Conservation (phyloP, 768 basidiomycete genomes). For the Tylopilus rubrobrunneus region DNA sequence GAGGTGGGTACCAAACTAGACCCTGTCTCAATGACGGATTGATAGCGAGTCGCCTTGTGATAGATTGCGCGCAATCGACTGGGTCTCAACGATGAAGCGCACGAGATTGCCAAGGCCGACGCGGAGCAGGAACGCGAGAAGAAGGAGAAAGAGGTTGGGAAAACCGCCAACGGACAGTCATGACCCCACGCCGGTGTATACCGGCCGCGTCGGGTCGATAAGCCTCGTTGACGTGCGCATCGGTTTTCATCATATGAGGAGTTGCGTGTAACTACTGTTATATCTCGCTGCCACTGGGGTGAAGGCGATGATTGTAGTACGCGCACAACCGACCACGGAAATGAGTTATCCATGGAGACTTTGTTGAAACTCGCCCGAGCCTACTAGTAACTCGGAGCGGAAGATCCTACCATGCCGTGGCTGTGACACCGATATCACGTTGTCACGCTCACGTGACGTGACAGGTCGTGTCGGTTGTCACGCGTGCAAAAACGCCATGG, state of each 20-base stretch:
- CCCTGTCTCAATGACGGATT: background rate
- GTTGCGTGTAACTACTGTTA: background rate
- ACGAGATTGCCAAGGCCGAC: constrained; percentile 75
- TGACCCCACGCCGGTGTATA: constrained; percentile 12
- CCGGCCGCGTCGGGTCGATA: background rate
- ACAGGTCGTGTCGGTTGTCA: constrained; percentile 25
- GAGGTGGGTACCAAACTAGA: constrained; percentile 52
- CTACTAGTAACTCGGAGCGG: too few relatives aligned
- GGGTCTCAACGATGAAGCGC: constrained; percentile 84
- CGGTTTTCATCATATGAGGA: background rate
- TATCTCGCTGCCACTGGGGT: background rate
- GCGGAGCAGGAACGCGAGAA: constrained; percentile 50
- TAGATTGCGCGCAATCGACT: constrained; percentile 90
- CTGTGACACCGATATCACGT: background rate
- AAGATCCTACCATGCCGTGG: too few relatives aligned
- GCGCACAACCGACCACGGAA: constrained; percentile 3
- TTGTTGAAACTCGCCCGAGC: too few relatives aligned
- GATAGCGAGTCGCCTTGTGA: background rate
- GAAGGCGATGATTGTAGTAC: background rate
- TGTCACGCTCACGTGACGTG: constrained; percentile 27
- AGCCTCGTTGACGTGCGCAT: background rate
- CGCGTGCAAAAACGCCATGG: constrained; percentile 16
- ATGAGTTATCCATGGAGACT: constrained; percentile 5
- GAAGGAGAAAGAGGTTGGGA: constrained; percentile 56
- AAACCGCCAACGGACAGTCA: constrained; percentile 26